Conservation (phyloP, 352 stramenopile genomes). For the Pythium scleroteichum region DNA sequence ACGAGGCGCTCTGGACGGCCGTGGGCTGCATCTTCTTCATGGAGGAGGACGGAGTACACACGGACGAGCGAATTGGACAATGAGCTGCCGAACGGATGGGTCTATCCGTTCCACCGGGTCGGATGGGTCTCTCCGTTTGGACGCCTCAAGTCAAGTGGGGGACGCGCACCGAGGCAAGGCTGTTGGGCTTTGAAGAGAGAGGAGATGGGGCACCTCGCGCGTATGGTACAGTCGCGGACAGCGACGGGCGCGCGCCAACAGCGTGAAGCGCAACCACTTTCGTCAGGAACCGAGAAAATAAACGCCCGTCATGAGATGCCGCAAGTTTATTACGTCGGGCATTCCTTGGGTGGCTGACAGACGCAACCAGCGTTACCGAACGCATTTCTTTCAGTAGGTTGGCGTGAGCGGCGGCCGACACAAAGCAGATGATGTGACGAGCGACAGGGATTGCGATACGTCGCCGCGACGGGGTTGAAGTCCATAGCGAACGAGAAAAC, state of each 20-base stretch:
- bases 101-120: too few relatives aligned
- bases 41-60: background rate
- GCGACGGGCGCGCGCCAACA: background rate
- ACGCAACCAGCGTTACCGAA: too few relatives aligned
- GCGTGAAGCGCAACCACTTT: slow-evolving; percentile 11
- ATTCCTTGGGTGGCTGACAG: too few relatives aligned
- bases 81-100: background rate
- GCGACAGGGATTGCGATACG: background rate
- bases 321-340: background rate
- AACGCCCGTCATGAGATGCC: background rate
- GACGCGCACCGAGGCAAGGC: slow-evolving; percentile 3
- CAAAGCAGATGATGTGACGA: slow-evolving; percentile 3
- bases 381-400: too few relatives aligned
- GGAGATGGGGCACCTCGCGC: background rate
- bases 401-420: too few relatives aligned
- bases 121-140: background rate
- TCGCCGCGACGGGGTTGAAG: background rate
- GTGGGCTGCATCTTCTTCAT: slow-evolving; percentile 16
- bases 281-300: background rate
- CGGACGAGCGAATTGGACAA: slow-evolving; percentile 10
- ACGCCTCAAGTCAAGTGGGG: background rate
- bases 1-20: slow-evolving; percentile 5
- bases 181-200: background rate
- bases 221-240: background rate
- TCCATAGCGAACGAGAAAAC: background rate